These are phyloP conservation scores for Deuterostichococcus epilithicus DNA, from an alignment of 139 green algal genomes.

Conservation along the genomic window DNA sequence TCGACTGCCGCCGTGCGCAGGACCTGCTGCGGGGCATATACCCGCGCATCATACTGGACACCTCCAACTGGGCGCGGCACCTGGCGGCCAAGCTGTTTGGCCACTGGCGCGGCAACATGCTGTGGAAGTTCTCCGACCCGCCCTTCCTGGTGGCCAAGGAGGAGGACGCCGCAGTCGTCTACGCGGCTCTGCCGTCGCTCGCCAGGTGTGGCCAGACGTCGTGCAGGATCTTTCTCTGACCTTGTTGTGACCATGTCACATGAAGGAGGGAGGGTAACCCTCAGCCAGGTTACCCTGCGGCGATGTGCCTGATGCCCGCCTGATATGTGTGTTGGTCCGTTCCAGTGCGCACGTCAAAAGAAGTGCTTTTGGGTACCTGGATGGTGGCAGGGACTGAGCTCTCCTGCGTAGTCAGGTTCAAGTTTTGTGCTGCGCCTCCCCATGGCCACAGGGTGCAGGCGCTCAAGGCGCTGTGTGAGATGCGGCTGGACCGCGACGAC, in stretches of 20 bases:
- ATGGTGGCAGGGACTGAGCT: neutral
- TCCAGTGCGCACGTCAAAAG: neutral
- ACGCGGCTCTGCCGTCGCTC: conserved; percentile 6
- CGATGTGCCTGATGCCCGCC: neutral
- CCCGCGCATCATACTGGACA: neutral
- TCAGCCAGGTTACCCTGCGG: neutral
- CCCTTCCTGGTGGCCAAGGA: conserved; percentile 3
- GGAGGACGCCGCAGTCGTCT: conserved; percentile 10
- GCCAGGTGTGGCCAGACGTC: conserved; percentile 3
- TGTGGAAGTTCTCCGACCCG: neutral
- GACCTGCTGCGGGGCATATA: conserved; percentile 17
- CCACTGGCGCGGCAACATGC: neutral
- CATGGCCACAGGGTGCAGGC: conserved; percentile 11
- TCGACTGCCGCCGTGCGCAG: conserved; percentile 10
- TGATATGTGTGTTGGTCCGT: neutral
- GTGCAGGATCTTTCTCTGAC: neutral
- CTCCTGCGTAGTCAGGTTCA: neutral
- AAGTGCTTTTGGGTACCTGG: no score
- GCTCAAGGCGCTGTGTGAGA: conserved; percentile 24
- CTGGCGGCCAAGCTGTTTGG: conserved; percentile 11
- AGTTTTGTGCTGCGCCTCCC: neutral
- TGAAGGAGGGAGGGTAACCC: neutral
- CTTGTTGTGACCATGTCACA: neutral
- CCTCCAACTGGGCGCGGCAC: conserved; percentile 12
- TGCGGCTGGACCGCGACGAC: conserved; percentile 24